Evolutionary conservation across 1,284 basidiomycete genomes (phyloP), one percentile per base, ranked within the genome.

Genomic region (Ganoderma sinense): DNA sequence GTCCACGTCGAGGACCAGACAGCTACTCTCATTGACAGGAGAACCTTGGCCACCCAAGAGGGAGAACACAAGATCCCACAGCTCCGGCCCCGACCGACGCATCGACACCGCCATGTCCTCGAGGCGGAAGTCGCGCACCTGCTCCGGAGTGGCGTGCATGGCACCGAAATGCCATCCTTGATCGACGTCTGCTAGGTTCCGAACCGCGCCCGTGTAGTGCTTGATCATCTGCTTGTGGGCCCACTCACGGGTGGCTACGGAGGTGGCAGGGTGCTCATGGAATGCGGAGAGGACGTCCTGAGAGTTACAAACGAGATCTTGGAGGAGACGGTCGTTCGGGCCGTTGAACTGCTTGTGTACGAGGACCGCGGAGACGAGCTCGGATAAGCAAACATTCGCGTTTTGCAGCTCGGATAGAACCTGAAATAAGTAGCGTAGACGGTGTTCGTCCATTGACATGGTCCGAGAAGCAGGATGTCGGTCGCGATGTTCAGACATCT

Each of bases 131-230:
- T 55, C 62, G 1, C 62, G 51, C 8, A 64, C 11, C 16, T 64
- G 62, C 11, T n/a, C 48, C 2, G 62, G 60, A 4, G 16, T n/a
- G 0, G 60, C 31, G 23, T 62, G 60, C 11, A 23, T 13, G 0
- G 60, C 60, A 2, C 29, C 23, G 23, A 62, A 62, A 10, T 43
- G 60, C 60, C 60, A 62, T 20, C 60, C 60, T 29, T 62, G n/a
- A 4, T 62, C 26, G 14, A 16, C 2, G 13, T 31, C 4, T 8
- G 40, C 4, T 2, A 62, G 60, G 4, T 43, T 23, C 13, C 43
- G 60, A 1, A 62, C 40, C 4, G 60, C 40, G 18, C 43, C 3
- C 2, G 60, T 2, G 39, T 62, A 64, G 2, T 13, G 29, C 4
- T 10, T 2, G 40, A 39, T 43, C 40, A 41, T 62, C 40, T 43